Evolutionary conservation across 371 early-diverging fungal species (phyloP).

Genomic region (Rhizomucor pusillus): DNA sequence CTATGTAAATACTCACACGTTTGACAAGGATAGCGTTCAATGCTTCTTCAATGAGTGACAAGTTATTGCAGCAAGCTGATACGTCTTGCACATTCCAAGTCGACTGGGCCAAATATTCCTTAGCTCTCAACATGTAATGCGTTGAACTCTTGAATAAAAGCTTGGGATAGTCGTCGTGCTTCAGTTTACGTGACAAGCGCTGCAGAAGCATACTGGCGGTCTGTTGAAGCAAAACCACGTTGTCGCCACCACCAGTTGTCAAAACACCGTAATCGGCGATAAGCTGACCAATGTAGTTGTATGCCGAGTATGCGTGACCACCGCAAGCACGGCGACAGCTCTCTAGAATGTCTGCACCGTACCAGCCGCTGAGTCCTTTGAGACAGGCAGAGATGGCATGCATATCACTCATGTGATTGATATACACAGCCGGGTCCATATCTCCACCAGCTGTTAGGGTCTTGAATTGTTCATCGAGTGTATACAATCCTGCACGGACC

Average conservation of each 20-base stretch:
- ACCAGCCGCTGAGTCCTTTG: constrained; percentile 59
- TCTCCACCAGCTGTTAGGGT: constrained; percentile 36
- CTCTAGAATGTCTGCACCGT: constrained; percentile 56
- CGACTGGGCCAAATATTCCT: constrained; percentile 23
- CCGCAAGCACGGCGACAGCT: constrained; percentile 59
- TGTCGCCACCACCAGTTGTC: constrained; percentile 76
- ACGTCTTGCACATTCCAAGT: constrained; percentile 24
- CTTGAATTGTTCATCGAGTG: constrained; percentile 25
- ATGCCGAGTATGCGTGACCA: constrained; percentile 64
- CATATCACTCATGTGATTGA: constrained; percentile 60
- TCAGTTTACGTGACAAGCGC: constrained; percentile 27
- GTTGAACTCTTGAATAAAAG: constrained; percentile 33
- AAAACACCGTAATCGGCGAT: constrained; percentile 68
- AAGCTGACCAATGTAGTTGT: constrained; percentile 64
- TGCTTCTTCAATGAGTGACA: constrained; percentile 23
- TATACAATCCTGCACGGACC: constrained; percentile 17
- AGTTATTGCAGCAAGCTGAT: constrained; percentile 17
- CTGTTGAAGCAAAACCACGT: constrained; percentile 66
- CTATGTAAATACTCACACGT: constrained; percentile 22
- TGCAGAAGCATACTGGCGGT: constrained; percentile 34
- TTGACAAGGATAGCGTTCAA: constrained; percentile 36
- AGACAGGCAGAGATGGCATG: constrained; percentile 58
- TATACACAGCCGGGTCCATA: constrained; percentile 40
- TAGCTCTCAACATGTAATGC: constrained; percentile 30
- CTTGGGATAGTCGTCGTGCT: constrained; percentile 27